Conservation (phyloP, 2,329 filamentous ascomycete species). For the Aureobasidium melanogenum region DNA sequence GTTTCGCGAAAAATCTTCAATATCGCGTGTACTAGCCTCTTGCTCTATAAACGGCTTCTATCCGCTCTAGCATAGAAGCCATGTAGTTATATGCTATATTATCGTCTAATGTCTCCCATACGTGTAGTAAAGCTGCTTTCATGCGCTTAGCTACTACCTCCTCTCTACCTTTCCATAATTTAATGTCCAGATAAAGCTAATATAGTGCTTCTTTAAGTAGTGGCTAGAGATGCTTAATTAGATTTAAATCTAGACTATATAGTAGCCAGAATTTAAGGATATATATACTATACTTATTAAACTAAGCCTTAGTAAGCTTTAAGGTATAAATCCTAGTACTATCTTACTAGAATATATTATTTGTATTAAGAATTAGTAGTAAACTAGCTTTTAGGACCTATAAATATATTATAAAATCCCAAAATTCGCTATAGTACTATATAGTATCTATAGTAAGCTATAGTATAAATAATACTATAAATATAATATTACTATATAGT, state of each 20-base stretch:
- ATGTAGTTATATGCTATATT: background rate
- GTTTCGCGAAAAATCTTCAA: background rate
- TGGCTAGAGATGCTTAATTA: constrained; percentile 3
- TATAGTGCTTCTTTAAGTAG: constrained; percentile 3
- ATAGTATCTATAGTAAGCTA: too few relatives aligned
- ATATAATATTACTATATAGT: too few relatives aligned
- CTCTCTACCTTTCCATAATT: background rate
- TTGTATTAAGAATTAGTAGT: background rate
- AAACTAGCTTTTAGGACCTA: background rate
- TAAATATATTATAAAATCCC: too few relatives aligned
- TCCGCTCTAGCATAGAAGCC: background rate
- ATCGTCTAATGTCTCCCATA: background rate
- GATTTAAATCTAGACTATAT: background rate
- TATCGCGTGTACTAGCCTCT: background rate
- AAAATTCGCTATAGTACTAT: too few relatives aligned
- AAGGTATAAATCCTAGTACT: background rate
- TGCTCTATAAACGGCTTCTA: background rate
- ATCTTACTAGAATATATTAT: background rate
- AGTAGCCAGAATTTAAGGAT: background rate
- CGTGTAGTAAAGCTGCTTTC: background rate
- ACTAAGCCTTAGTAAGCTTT: background rate
- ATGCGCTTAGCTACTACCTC: background rate
- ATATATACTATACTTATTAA: background rate
- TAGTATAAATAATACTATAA: too few relatives aligned
- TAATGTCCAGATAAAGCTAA: background rate